These are phyloP conservation scores for Erythrophleum fordii DNA, from an alignment of 306 rosid genomes.

Conservation along the genomic window DNA sequence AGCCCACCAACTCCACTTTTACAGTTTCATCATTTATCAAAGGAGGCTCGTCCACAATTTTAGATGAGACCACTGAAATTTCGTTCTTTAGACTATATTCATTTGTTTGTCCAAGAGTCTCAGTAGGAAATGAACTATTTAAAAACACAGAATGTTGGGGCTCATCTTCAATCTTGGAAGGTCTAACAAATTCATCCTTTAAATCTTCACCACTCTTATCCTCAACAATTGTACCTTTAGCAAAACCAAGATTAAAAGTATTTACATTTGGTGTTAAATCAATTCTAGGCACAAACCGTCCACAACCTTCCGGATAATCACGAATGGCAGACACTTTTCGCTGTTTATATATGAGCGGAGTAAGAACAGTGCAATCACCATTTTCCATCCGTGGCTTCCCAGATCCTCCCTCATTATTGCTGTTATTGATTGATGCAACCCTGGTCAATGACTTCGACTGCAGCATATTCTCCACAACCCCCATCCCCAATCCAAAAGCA, in stretches of 20 bases:
- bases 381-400: slow-evolving; percentile 49
- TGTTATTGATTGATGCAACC: slow-evolving; percentile 42
- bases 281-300: slow-evolving; percentile 45
- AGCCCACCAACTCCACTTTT: slow-evolving; percentile 3
- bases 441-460: slow-evolving; percentile 41
- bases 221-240: slow-evolving; percentile 21
- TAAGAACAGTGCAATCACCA: slow-evolving; percentile 40
- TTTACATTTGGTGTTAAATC: slow-evolving; percentile 14
- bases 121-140: neutral
- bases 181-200: slow-evolving; percentile 24
- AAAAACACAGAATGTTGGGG: slow-evolving; percentile 23
- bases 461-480: slow-evolving; percentile 43
- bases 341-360: slow-evolving; percentile 46
- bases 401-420: slow-evolving; percentile 46
- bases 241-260: slow-evolving; percentile 16
- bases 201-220: slow-evolving; percentile 31
- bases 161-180: slow-evolving; percentile 19
- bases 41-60: slow-evolving; percentile 36
- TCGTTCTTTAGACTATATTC: slow-evolving; percentile 32
- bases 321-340: slow-evolving; percentile 71
- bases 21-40: slow-evolving; percentile 34
- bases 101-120: slow-evolving; percentile 19
- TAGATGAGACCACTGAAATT: slow-evolving; percentile 1
- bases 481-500: slow-evolving; percentile 41
- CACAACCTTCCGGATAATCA: slow-evolving; percentile 82